Conservation (phyloP, 73 alveolate genomes). For the Paramecium sexaurelia region DNA sequence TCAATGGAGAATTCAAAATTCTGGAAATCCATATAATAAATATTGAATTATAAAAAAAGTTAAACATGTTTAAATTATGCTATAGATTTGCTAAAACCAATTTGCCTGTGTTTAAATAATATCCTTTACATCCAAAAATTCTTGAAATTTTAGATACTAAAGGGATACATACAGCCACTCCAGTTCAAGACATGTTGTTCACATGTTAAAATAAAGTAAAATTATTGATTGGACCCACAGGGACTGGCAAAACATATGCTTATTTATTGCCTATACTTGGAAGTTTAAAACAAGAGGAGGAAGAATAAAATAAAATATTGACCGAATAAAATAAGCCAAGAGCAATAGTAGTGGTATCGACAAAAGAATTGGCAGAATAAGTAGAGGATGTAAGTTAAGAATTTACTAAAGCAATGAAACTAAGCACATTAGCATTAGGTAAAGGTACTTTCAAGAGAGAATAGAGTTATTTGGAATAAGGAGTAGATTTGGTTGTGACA, state of each 20-base stretch:
- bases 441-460: conserved; percentile 64
- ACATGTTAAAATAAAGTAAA: background rate
- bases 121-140: conserved; percentile 34
- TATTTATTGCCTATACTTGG: conserved; percentile 4
- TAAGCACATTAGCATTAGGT: conserved; percentile 67
- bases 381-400: conserved; percentile 70
- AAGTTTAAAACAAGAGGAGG: conserved; percentile 3
- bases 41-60: background rate
- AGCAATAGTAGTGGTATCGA: conserved; percentile 74
- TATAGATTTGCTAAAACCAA: background rate
- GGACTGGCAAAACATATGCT: conserved; percentile 62
- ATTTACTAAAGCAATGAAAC: conserved; percentile 73
- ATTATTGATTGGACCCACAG: conserved; percentile 53
- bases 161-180: conserved; percentile 31
- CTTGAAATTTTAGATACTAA: background rate
- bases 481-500: conserved; percentile 79
- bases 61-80: background rate
- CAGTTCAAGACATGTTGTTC: conserved; percentile 38
- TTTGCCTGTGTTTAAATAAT: conserved; percentile 23
- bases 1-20: background rate
- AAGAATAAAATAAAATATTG: background rate
- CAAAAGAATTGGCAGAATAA: conserved; percentile 79
- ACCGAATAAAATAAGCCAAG: conserved; percentile 65
- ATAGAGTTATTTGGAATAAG: conserved; percentile 67
- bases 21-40: background rate